Base-by-base conservation (phyloP, 148 eudicot species). In the Vaccinium darrowii region DNA sequence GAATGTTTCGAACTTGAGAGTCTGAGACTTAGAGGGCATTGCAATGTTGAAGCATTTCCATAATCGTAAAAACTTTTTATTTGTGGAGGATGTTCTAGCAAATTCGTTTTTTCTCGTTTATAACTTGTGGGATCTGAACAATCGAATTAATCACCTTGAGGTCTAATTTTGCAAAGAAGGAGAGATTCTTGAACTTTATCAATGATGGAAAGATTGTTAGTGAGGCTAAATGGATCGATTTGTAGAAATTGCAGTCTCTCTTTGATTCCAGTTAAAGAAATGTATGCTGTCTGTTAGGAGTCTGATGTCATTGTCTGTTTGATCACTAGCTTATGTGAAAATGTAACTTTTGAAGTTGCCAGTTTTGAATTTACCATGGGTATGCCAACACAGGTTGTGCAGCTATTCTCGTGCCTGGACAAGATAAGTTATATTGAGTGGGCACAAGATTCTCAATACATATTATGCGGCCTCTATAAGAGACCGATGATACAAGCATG, bases 371-470 rank as follows among this genome's bases (percentile, higher is more conserved):
- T 52, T 19, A 27, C 52, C 67, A 15, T 77, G 13, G 51, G 21
- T 69, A 49, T 84, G 27, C 49, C 19, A 7, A 76, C 83, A 60
- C 93, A 97, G 99, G 98, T 97, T 71, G 93, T 97, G 80, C 99
- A 94, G 78, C 85, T 97, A 67, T 97, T 93, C 87, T 95, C 99
- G 15, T 97, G 99, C 82, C 86, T 94, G 87, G 98, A 97, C 81
- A 97, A 94, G 92, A 97, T 97, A 86, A 93, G 93, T 80, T 97
- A 95, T 84, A 92, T 97, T 77, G 95, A 95, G 78, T 97, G 99
- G 99, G 98, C 99, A 50, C 94, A 86, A 86, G 99, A 97, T 92
- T 97, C 99, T 49, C 96, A 97, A 84, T 95, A 97, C 90, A 91
- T 97, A 87, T 91, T 97, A 47, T 97, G 99, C 87, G 98, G 99